Evolutionary conservation across 257 asterid genomes (phyloP).

Genomic region (Verbena officinalis): DNA sequence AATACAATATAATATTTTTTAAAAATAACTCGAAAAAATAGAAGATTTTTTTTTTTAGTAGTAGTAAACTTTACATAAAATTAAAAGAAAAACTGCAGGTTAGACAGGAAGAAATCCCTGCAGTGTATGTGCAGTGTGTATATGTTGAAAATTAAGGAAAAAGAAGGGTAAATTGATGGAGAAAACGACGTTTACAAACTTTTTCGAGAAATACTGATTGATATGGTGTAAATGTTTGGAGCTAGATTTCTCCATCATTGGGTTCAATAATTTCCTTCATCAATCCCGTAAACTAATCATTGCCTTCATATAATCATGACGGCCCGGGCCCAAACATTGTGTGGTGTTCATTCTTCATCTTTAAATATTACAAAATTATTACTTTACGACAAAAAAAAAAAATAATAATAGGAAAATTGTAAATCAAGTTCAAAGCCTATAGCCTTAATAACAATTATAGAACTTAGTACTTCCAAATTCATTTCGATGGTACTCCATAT

Average conservation of each 20-base stretch:
- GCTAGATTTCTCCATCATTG: not conserved
- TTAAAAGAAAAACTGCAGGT: too few relatives aligned
- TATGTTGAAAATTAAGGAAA: too few relatives aligned
- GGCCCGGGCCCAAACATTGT: not conserved
- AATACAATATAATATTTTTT: too few relatives aligned
- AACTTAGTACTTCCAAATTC: not conserved
- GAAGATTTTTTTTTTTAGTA: too few relatives aligned
- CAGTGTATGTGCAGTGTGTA: too few relatives aligned
- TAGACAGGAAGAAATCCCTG: too few relatives aligned
- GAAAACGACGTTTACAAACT: conserved; percentile 3
- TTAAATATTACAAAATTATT: too few relatives aligned
- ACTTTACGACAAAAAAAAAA: too few relatives aligned
- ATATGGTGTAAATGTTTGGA: not conserved
- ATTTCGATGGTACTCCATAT: conserved; percentile 6
- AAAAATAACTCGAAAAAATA: too few relatives aligned
- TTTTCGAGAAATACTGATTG: not conserved
- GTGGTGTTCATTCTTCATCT: too few relatives aligned
- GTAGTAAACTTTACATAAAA: too few relatives aligned
- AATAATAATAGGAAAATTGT: too few relatives aligned
- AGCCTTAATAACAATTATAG: not conserved
- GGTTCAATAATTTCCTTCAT: conserved; percentile 35
- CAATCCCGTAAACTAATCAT: conserved; percentile 25
- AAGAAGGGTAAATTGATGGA: not conserved
- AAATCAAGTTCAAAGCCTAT: conserved; percentile 11
- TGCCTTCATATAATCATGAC: not conserved